A percentile compares a stretch with the other conserved stretches of the same genome.
These are phyloP conservation scores for Ophiostoma novo-ulmi DNA, from an alignment of 2,329 filamentous ascomycete species.

Conservation along the genomic window DNA sequence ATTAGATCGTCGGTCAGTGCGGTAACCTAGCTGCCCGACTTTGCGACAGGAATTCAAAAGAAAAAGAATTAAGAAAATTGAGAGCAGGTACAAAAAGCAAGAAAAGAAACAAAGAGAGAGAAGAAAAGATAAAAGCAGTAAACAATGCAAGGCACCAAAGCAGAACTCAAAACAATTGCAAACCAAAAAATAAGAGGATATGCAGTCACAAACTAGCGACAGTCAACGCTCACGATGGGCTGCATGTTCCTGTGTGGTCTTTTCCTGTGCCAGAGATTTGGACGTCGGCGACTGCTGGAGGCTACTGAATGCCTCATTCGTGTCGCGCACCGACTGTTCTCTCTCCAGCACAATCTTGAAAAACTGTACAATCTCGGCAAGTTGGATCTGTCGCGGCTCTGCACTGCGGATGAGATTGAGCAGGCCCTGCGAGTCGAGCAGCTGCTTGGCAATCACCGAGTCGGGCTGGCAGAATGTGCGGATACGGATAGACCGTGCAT, in stretches of 20 bases:
- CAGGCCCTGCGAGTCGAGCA: constrained; percentile 49
- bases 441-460: constrained; percentile 53
- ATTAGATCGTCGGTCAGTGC: background rate
- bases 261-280: background rate
- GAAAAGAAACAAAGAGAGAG: background rate
- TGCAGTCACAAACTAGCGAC: background rate
- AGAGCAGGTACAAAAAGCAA: background rate
- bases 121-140: background rate
- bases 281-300: constrained; percentile 20
- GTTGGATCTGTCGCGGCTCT: constrained; percentile 41
- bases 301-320: background rate
- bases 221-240: constrained; percentile 4
- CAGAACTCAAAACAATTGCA: too few species aligned
- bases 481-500: constrained; percentile 49
- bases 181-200: too few species aligned
- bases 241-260: background rate
- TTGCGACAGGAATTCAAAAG: background rate
- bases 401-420: constrained; percentile 46
- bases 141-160: background rate
- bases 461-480: constrained; percentile 56
- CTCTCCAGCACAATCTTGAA: constrained; percentile 51
- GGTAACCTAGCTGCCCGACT: background rate
- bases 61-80: background rate
- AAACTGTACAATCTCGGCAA: constrained; percentile 50
- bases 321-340: constrained; percentile 31